A percentile compares a stretch with the other conserved stretches of the same genome.
Conservation (phyloP, 2,329 filamentous ascomycete genomes). For the Claviceps africana region DNA sequence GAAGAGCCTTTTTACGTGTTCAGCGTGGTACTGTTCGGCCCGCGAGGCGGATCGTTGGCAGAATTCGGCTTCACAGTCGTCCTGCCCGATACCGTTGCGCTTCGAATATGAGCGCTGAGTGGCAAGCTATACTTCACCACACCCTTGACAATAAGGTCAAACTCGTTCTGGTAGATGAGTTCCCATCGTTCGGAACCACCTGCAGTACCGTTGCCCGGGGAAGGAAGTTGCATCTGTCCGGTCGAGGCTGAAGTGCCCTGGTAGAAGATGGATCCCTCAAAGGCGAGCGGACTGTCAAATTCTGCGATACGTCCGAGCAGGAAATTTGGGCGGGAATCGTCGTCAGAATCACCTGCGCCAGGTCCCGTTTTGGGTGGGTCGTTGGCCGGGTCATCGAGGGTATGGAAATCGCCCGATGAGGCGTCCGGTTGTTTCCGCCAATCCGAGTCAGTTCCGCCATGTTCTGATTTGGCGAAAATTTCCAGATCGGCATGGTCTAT, state of each 20-base stretch:
- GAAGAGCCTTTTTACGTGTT: conserved; percentile 1
- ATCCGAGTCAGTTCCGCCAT: conserved; percentile 56
- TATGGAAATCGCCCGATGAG: conserved; percentile 13
- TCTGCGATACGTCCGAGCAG: conserved; percentile 76
- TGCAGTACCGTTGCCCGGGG: conserved; percentile 80
- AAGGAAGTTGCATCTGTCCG: conserved; percentile 67
- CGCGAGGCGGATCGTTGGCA: conserved; percentile 45
- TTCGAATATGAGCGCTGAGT: conserved; percentile 45
- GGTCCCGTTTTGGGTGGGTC: conserved; percentile 26
- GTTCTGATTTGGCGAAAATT: conserved; percentile 86
- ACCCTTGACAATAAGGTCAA: conserved; percentile 83
- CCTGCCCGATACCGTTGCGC: conserved; percentile 45
- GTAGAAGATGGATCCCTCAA: conserved; percentile 81
- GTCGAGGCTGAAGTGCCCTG: conserved; percentile 57
- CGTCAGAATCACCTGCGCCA: conserved; percentile 40
- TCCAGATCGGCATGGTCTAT: conserved; percentile 80
- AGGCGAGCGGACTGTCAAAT: conserved; percentile 78
- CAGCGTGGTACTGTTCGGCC: conserved; percentile 58
- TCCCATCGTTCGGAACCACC: conserved; percentile 83
- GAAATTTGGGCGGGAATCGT: conserved; percentile 59
- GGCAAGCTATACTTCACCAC: conserved; percentile 70
- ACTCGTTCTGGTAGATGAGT: conserved; percentile 76
- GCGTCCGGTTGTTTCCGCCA: conserved; percentile 35
- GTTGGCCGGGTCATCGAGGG: conserved; percentile 20
- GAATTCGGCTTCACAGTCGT: conserved; percentile 48